phyloP scores from a whole-genome alignment of 2,329 filamentous ascomycete species.

The Fusarium pseudograminearum region DNA sequence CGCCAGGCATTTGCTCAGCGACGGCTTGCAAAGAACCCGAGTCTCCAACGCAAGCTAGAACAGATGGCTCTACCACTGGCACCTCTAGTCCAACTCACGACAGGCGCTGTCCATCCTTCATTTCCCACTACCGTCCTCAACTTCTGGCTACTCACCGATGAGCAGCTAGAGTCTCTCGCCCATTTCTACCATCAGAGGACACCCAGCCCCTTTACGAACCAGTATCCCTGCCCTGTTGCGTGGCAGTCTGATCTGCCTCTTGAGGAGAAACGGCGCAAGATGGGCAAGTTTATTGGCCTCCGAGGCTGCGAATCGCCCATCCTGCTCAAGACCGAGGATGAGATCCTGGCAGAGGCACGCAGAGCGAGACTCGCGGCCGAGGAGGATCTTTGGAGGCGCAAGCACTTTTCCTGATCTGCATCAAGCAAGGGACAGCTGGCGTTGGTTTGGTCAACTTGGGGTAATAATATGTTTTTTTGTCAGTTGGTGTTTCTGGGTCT shows the following conservation, averaged over 20 bases:
- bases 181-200: constrained; percentile 79
- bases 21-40: constrained; percentile 59
- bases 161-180: constrained; percentile 76
- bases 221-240: constrained; percentile 76
- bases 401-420: constrained; percentile 52
- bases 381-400: constrained; percentile 62
- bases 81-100: constrained; percentile 73
- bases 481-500: constrained; percentile 2
- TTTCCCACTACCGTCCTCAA: constrained; percentile 76
- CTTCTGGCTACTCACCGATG: constrained; percentile 80
- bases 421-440: neutral
- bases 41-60: constrained; percentile 70
- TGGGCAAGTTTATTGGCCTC: constrained; percentile 80
- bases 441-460: constrained; percentile 10
- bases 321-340: constrained; percentile 59
- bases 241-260: constrained; percentile 68
- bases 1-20: constrained; percentile 49
- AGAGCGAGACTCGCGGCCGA: constrained; percentile 56
- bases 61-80: constrained; percentile 75
- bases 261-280: constrained; percentile 77
- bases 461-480: constrained; percentile 19
- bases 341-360: constrained; percentile 60
- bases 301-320: constrained; percentile 63
- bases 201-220: constrained; percentile 63
- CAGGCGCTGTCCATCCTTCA: constrained; percentile 70